Evolutionary conservation across 345 rosid species (phyloP), one percentile per base, ranked within the genome.

Genomic region (Excoecaria agallocha): DNA sequence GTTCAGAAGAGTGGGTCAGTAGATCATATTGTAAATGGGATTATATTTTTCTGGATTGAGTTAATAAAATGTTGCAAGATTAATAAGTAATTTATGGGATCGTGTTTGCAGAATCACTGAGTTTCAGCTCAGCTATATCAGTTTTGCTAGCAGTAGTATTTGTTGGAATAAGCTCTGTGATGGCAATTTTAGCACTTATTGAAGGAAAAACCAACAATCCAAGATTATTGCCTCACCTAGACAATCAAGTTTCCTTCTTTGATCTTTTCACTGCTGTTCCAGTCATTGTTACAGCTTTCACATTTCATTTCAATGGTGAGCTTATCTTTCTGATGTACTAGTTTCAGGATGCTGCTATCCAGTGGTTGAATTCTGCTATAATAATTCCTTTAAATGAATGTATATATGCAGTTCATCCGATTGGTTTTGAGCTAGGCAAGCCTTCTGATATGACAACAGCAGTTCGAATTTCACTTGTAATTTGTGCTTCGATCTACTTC

Each of bases 261-360:
- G 78, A 87, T 43, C 97, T 94, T 66, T 91, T 94, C 85, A 91
- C 97, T 25, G 93, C 94, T 41, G 93, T 90, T 39, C 98, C 98
- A 0, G 91, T 92, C n/a, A 88, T 92, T 16, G 95, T 94, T 5
- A 92, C 95, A 20, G 93, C 97, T 75, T 94, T 92, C 84, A 91
- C 93, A 3, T 94, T 92, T 78, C 98, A 94, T 81, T 94, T 92
- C 79, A 94, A 92, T 75, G 92, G 97, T 89, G 64, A 82, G 84
- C 4, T 49, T 41, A 5, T 39, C 10, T 64, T 45, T 45, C 5
- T 8, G 20, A 38, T 19, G 17, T 15, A 7, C 12, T 38, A 38
- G 17, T 63, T 60, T 63, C 45, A 20, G 9, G 20, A 6, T 7
- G 61, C 61, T 60, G 12, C 20, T 63, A 63, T 8, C 5, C 45